phyloP scores from a whole-genome alignment of 805 yeast genomes.

The Saccharomycopsis lassenensis region DNA sequence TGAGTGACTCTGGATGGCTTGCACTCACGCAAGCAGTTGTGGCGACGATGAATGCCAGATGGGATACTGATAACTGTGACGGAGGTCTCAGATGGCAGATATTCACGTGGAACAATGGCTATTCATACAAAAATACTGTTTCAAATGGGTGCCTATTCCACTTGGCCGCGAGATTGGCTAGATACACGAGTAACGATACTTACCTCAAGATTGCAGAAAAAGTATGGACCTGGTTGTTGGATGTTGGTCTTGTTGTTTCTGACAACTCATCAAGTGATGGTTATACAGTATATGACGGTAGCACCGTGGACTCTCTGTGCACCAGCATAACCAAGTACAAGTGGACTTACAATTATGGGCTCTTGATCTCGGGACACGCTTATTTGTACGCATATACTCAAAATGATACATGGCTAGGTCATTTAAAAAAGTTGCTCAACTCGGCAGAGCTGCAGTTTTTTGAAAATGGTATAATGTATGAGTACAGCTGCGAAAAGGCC shows the following conservation, averaged over 20 bases:
- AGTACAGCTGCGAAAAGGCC: constrained; percentile 66
- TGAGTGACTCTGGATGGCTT: constrained; percentile 40
- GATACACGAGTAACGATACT: constrained; percentile 41
- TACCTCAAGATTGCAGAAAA: constrained; percentile 41
- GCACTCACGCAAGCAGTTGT: constrained; percentile 46
- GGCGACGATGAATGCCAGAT: constrained; percentile 44
- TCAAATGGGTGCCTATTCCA: constrained; percentile 54
- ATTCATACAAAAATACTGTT: constrained; percentile 51
- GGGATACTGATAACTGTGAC: constrained; percentile 44
- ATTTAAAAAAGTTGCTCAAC: constrained; percentile 36
- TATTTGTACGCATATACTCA: constrained; percentile 57
- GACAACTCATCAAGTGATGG: constrained; percentile 52
- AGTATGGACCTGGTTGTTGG: constrained; percentile 51
- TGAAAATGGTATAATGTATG: constrained; percentile 48
- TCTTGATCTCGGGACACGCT: constrained; percentile 64
- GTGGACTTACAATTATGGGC: constrained; percentile 83
- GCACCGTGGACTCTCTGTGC: constrained; percentile 49
- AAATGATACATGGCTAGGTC: constrained; percentile 50
- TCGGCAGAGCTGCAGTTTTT: constrained; percentile 40
- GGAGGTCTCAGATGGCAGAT: constrained; percentile 68
- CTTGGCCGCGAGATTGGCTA: constrained; percentile 50
- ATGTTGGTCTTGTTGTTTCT: constrained; percentile 34
- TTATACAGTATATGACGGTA: constrained; percentile 65
- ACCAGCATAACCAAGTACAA: constrained; percentile 40
- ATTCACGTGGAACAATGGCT: constrained; percentile 47